These are phyloP conservation scores for Colletotrichum musicola DNA, from an alignment of 2,329 filamentous ascomycete genomes.

Conservation along the genomic window DNA sequence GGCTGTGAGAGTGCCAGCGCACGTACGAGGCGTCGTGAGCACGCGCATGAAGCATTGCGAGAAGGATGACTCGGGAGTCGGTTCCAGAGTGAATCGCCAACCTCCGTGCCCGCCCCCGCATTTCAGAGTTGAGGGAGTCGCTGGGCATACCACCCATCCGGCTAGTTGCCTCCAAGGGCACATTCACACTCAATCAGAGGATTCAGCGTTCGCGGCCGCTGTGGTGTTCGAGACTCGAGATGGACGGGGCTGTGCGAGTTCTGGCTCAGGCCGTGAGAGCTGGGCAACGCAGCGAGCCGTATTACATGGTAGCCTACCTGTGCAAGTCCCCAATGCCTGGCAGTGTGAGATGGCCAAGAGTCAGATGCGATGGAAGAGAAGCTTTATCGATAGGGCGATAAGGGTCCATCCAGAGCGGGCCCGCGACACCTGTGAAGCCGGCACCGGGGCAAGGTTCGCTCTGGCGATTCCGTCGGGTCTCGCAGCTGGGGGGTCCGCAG, in stretches of 20 bases:
- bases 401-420: conserved; percentile 23
- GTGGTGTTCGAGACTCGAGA: background rate
- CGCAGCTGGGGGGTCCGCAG: conserved; percentile 30
- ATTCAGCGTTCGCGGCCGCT: background rate
- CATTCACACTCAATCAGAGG: conserved; percentile 6
- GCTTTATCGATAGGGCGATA: conserved; percentile 30
- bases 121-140: conserved; percentile 31
- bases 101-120: conserved; percentile 23
- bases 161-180: background rate
- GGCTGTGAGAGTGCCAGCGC: conserved; percentile 36
- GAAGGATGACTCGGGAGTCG: conserved; percentile 33
- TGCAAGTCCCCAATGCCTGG: no score
- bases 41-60: conserved; percentile 23
- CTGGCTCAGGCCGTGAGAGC: background rate
- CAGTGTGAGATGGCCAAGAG: conserved; percentile 2
- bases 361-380: conserved; percentile 1
- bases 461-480: conserved; percentile 19
- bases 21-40: conserved; percentile 16
- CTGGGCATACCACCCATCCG: background rate
- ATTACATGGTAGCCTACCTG: no score
- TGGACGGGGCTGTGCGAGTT: conserved; percentile 3
- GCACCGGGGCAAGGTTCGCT: conserved; percentile 13
- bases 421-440: background rate
- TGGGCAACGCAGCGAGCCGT: background rate
- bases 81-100: conserved; percentile 23